A percentile compares a stretch with the other conserved stretches of the same genome.
Conservation (phyloP, 192 early-diverging fungal genomes). For the Chytriomyces confervae region DNA sequence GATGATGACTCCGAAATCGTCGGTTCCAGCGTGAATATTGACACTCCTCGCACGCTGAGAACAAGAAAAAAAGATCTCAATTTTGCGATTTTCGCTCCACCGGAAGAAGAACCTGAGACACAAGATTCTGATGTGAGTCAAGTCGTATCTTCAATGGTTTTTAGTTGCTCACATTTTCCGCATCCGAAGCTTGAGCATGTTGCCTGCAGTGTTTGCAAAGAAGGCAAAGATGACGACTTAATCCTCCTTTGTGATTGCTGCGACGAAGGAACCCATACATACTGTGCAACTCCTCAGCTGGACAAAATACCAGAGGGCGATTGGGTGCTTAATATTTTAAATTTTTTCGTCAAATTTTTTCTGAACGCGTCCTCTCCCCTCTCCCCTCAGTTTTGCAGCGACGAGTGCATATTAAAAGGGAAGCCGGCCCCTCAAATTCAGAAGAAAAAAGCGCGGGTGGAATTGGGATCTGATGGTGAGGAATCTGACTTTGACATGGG, state of each 20-base stretch:
- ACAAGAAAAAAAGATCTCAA: conserved; percentile 7
- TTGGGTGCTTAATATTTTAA: conserved; percentile 50
- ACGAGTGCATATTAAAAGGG: conserved; percentile 30
- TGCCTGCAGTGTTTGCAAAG: conserved; percentile 56
- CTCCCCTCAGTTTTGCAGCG: conserved; percentile 26
- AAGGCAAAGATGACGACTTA: conserved; percentile 50
- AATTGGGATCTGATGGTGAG: conserved; percentile 18
- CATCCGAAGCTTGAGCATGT: conserved; percentile 10
- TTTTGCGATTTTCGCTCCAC: conserved; percentile 2
- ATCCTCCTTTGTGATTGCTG: conserved; percentile 62
- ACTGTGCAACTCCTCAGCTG: conserved; percentile 53
- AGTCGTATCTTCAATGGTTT: neutral
- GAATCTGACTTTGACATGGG: conserved; percentile 28
- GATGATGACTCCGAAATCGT: conserved; percentile 7
- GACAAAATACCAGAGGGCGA: conserved; percentile 56
- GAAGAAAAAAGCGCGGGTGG: neutral
- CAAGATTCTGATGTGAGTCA: neutral
- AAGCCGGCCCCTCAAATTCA: neutral
- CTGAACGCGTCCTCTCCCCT: neutral
- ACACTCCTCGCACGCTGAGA: conserved; percentile 10
- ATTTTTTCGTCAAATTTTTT: neutral
- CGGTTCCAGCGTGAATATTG: neutral
- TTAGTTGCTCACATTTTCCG: neutral
- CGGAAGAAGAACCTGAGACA: conserved; percentile 5
- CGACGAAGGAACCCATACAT: conserved; percentile 55